Percentiles rank a stretch among this genome's conserved stretches.
Conservation (phyloP, 139 green algal species). For the Microglena sp. region DNA sequence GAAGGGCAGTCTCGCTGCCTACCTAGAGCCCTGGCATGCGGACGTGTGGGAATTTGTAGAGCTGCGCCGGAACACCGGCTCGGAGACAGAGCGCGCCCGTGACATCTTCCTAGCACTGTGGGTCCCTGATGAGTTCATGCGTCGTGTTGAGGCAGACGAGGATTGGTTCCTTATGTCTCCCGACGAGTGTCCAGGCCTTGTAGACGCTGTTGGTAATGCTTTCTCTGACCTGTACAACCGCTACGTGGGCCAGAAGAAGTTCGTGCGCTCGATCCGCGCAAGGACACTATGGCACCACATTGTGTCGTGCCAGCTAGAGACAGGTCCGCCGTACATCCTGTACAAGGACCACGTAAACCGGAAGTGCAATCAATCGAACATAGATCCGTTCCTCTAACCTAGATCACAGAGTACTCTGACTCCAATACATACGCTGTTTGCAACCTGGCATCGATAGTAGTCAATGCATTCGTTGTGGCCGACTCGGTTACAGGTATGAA, state of each 20-base stretch:
- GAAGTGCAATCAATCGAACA: conserved; percentile 36
- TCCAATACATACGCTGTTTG: conserved; percentile 20
- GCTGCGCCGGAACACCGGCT: conserved; percentile 54
- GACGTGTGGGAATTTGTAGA: conserved; percentile 58
- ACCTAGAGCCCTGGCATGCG: conserved; percentile 61
- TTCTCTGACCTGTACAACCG: conserved; percentile 63
- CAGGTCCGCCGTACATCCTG: conserved; percentile 28
- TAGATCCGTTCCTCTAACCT: conserved; percentile 35
- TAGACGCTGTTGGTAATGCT: conserved; percentile 37
- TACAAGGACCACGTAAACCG: conserved; percentile 32
- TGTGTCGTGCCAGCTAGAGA: conserved; percentile 29
- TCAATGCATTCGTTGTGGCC: conserved; percentile 11
- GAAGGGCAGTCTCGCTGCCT: conserved; percentile 26
- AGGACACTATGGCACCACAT: conserved; percentile 20
- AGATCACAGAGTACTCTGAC: conserved; percentile 25
- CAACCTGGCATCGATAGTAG: conserved; percentile 23
- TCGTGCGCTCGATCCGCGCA: conserved; percentile 1
- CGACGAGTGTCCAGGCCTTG: conserved; percentile 46
- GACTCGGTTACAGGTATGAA: too few relatives aligned
- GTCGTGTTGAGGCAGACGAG: conserved; percentile 33
- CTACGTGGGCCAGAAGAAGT: conserved; percentile 8
- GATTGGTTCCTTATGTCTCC: conserved; percentile 61
- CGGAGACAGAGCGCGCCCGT: conserved; percentile 42
- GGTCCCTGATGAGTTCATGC: conserved; percentile 55
- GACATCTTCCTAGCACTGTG: conserved; percentile 61